These are phyloP conservation scores for Tuber indicum DNA, from an alignment of 495 filamentous ascomycete genomes.

Conservation along the genomic window DNA sequence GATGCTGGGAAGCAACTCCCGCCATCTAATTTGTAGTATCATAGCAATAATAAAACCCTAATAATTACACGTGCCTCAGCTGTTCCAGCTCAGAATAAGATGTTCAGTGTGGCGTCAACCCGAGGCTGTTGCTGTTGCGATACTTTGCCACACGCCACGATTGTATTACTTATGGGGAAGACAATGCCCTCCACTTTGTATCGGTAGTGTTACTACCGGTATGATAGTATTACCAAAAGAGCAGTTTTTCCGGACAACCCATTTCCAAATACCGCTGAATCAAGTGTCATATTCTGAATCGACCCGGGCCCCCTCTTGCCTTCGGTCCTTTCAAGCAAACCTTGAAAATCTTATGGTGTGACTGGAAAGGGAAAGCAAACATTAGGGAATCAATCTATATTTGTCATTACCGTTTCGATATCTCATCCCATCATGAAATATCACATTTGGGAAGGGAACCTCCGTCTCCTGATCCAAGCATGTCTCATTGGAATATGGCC, in stretches of 20 bases:
- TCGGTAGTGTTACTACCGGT: not conserved
- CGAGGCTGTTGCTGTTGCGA: not conserved
- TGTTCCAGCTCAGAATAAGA: not conserved
- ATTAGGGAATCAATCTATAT: not conserved
- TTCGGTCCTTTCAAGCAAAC: not conserved
- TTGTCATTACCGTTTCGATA: not conserved
- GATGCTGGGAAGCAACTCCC: not conserved
- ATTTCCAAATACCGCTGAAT: not conserved
- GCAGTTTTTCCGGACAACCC: not conserved
- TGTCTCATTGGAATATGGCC: not conserved
- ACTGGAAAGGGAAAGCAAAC: not conserved
- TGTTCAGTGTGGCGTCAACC: not conserved
- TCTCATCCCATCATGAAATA: not conserved
- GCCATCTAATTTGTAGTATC: not conserved
- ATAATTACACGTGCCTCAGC: not conserved
- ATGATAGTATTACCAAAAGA: not conserved
- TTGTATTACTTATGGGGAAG: not conserved
- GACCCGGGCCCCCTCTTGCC: not conserved
- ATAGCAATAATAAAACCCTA: not conserved
- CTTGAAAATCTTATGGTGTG: not conserved
- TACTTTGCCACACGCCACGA: not conserved
- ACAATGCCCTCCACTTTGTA: not conserved
- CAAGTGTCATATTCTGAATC: not conserved
- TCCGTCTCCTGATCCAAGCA: not conserved
- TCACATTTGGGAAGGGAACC: not conserved